Evolutionary conservation across 805 yeast genomes (phyloP).

Genomic region (Metschnikowia lachancei): DNA sequence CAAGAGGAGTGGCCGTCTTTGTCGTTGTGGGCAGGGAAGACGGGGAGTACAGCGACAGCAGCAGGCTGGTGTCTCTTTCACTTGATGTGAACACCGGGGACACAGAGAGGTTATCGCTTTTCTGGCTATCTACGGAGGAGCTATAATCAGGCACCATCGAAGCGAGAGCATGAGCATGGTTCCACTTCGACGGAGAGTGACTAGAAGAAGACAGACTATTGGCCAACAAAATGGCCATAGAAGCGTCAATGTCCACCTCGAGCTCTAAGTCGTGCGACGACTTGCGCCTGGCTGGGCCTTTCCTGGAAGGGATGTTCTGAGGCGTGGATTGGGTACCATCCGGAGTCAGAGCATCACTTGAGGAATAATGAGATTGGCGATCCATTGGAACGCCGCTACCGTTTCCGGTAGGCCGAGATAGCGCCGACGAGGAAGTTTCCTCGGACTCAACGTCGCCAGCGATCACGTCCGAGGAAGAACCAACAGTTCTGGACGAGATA

Average conservation of each 20-base stretch:
- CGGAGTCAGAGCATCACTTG: neutral
- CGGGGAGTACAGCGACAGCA: slow-evolving; percentile 34
- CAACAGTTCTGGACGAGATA: slow-evolving; percentile 31
- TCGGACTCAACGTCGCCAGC: slow-evolving; percentile 42
- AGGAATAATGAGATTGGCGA: slow-evolving; percentile 3
- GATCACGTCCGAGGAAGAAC: slow-evolving; percentile 24
- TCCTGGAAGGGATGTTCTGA: slow-evolving; percentile 13
- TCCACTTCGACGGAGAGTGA: slow-evolving; percentile 10
- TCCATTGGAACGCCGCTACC: slow-evolving; percentile 15
- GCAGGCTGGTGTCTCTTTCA: slow-evolving; percentile 36
- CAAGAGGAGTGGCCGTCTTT: slow-evolving; percentile 8
- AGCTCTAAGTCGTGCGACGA: slow-evolving; percentile 13
- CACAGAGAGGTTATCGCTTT: slow-evolving; percentile 29
- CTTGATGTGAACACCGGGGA: slow-evolving; percentile 38
- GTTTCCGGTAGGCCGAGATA: slow-evolving; percentile 34
- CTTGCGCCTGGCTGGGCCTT: slow-evolving; percentile 11
- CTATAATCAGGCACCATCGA: slow-evolving; percentile 19
- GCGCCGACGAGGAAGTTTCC: slow-evolving; percentile 41
- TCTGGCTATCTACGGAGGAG: slow-evolving; percentile 44
- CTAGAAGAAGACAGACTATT: slow-evolving; percentile 7
- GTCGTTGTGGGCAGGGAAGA: slow-evolving; percentile 14
- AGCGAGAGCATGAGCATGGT: neutral
- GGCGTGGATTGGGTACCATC: slow-evolving; percentile 12
- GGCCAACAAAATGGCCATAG: slow-evolving; percentile 41
- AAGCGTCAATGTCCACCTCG: slow-evolving; percentile 46